phyloP scores from a whole-genome alignment of 441 rosid species.

The Pelargonium citronellum region DNA sequence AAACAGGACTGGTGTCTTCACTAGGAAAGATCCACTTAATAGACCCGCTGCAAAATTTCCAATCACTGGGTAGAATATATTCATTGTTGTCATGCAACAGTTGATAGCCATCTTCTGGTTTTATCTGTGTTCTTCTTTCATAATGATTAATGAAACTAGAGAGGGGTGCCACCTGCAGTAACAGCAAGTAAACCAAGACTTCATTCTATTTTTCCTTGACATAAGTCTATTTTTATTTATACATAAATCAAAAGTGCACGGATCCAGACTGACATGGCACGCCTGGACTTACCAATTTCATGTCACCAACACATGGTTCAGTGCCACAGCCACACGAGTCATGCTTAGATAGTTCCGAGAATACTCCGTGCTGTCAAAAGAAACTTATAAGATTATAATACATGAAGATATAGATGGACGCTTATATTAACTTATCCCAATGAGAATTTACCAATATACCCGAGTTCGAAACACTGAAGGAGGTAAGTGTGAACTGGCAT shows the following conservation, averaged over 20 bases:
- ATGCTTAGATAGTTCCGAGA: constrained; percentile 59
- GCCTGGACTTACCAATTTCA: constrained; percentile 49
- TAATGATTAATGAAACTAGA: constrained; percentile 52
- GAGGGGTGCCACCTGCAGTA: constrained; percentile 63
- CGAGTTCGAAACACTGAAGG: constrained; percentile 48
- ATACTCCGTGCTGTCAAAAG: constrained; percentile 56
- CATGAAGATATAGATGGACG: constrained; percentile 14
- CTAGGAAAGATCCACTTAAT: constrained; percentile 48
- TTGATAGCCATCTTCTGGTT: constrained; percentile 24
- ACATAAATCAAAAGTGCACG: constrained; percentile 3
- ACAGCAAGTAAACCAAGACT: constrained; percentile 9
- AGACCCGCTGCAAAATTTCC: constrained; percentile 32
- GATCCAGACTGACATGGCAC: neutral
- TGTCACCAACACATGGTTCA: constrained; percentile 39
- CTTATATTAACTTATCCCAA: constrained; percentile 18
- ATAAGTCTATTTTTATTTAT: neutral
- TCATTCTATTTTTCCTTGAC: constrained; percentile 11
- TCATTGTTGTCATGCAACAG: constrained; percentile 17
- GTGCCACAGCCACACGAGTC: constrained; percentile 48
- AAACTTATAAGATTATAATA: constrained; percentile 21
- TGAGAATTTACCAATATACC: constrained; percentile 53
- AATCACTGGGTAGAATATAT: constrained; percentile 24
- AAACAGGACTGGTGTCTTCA: constrained; percentile 45
- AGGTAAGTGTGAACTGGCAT: constrained; percentile 48
- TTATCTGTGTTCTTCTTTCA: constrained; percentile 35